These are phyloP conservation scores for Ophiostoma angusticollis DNA, from an alignment of 2,329 filamentous ascomycete species.

Conservation along the genomic window DNA sequence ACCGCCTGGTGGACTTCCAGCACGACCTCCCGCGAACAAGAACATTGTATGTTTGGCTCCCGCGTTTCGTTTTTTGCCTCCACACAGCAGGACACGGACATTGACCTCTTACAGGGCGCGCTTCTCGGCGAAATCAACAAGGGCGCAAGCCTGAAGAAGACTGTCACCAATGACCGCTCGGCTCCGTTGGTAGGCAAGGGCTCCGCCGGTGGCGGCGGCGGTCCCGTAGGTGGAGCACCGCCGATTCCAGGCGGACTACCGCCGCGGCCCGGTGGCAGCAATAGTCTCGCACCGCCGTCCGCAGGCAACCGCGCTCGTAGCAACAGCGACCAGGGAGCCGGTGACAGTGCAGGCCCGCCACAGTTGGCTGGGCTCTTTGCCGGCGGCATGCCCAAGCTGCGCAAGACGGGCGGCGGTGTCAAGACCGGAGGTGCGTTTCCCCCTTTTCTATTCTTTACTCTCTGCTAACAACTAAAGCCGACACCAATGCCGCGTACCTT, in stretches of 20 bases:
- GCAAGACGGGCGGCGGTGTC: conserved; percentile 70
- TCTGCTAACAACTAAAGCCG: conserved; percentile 31
- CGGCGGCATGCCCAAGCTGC: conserved; percentile 89
- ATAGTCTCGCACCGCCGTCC: conserved; percentile 57
- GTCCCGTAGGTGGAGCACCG: conserved; percentile 55
- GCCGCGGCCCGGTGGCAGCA: conserved; percentile 32
- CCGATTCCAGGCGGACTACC: conserved; percentile 56
- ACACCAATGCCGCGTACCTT: conserved; percentile 57
- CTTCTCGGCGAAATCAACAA: conserved; percentile 80
- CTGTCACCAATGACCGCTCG: conserved; percentile 84
- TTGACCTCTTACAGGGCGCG: conserved; percentile 56
- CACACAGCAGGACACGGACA: too few relatives aligned
- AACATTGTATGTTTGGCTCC: conserved; percentile 6
- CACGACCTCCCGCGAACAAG: conserved; percentile 41
- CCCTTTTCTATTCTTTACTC: not conserved
- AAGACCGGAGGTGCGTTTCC: conserved; percentile 50
- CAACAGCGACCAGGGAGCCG: conserved; percentile 60
- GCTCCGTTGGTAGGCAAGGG: conserved; percentile 55
- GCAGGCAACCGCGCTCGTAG: conserved; percentile 62
- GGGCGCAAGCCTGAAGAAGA: conserved; percentile 67
- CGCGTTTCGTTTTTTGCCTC: too few relatives aligned
- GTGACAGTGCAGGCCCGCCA: conserved; percentile 42
- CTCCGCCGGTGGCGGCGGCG: conserved; percentile 4
- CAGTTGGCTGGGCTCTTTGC: conserved; percentile 83
- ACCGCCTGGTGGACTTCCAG: conserved; percentile 49